Percentiles rank a stretch among this genome's conserved stretches.
Evolutionary conservation across 148 eudicot genomes (phyloP).

Genomic region (Euryodendron excelsum): DNA sequence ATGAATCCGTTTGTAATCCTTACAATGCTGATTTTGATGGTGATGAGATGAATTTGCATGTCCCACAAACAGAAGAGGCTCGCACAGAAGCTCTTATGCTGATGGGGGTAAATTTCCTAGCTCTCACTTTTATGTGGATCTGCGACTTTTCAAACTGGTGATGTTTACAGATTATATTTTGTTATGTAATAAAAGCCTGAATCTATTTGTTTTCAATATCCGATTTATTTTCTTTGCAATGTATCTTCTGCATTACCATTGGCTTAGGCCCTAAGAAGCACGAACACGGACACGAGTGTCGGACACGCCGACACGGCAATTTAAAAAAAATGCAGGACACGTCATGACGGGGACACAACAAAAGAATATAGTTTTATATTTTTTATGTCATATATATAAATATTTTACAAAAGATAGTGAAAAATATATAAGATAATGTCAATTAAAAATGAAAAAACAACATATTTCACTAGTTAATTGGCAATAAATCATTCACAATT

Average conservation of each 20-base stretch:
- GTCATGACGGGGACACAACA: no score
- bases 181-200: neutral
- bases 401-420: no score
- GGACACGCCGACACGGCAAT: no score
- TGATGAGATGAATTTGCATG: constrained; percentile 99
- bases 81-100: constrained; percentile 84
- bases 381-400: no score
- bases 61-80: constrained; percentile 98
- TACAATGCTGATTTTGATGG: constrained; percentile 99
- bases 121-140: neutral
- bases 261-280: no score
- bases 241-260: neutral
- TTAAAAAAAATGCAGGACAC: no score
- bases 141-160: neutral
- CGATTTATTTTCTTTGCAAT: neutral
- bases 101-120: constrained; percentile 74
- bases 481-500: no score
- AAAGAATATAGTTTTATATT: no score
- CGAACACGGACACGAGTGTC: no score
- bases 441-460: no score
- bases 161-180: neutral
- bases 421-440: no score
- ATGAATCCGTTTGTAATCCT: constrained; percentile 98
- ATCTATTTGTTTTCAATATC: neutral
- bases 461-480: no score